These are phyloP conservation scores for Eucalyptus grandis DNA, from an alignment of 345 rosid genomes.

Conservation along the genomic window DNA sequence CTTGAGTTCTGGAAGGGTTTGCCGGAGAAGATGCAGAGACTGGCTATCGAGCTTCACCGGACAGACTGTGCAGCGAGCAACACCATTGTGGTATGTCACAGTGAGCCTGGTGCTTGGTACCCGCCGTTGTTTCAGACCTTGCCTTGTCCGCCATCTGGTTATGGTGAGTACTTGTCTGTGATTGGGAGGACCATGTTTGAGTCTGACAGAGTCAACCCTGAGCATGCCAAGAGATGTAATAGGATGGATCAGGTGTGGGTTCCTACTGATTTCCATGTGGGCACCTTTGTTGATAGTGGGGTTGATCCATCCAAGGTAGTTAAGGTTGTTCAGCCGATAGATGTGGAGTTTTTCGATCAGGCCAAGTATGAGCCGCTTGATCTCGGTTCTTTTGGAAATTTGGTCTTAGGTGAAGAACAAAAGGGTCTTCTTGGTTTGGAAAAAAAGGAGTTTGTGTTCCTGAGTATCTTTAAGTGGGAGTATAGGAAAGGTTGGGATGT, in stretches of 20 bases:
- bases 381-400: slow-evolving; percentile 16
- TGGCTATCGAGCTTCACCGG: slow-evolving; percentile 36
- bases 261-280: slow-evolving; percentile 78
- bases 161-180: slow-evolving; percentile 26
- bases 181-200: slow-evolving; percentile 93
- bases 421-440: not conserved
- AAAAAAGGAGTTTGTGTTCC: slow-evolving; percentile 43
- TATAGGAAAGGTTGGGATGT: slow-evolving; percentile 89
- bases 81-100: slow-evolving; percentile 76
- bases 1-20: slow-evolving; percentile 65
- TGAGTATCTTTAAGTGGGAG: slow-evolving; percentile 89
- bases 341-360: slow-evolving; percentile 64
- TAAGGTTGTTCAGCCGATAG: slow-evolving; percentile 72
- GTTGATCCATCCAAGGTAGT: slow-evolving; percentile 71
- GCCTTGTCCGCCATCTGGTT: slow-evolving; percentile 74
- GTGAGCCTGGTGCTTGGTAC: slow-evolving; percentile 95
- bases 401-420: slow-evolving; percentile 32
- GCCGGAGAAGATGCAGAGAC: slow-evolving; percentile 20
- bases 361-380: slow-evolving; percentile 35
- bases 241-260: slow-evolving; percentile 79
- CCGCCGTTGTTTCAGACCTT: slow-evolving; percentile 73
- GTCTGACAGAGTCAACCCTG: slow-evolving; percentile 56
- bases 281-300: slow-evolving; percentile 59
- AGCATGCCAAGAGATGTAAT: slow-evolving; percentile 57
- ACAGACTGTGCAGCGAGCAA: slow-evolving; percentile 38